phyloP scores from a whole-genome alignment of 2,329 filamentous ascomycete genomes.

The Fusarium hainanense region DNA sequence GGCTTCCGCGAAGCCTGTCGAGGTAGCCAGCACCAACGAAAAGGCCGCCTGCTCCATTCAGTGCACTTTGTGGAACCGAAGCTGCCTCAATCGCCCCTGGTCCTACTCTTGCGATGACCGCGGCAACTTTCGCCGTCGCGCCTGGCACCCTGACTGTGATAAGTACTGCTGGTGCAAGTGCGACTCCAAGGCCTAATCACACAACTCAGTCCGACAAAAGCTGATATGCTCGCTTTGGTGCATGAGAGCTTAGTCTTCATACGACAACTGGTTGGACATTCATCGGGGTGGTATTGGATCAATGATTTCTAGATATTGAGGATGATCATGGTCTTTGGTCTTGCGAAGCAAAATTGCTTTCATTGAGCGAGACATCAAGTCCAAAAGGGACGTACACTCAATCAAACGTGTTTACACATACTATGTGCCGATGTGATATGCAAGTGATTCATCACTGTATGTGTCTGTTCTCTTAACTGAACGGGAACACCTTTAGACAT shows the following conservation, averaged over 20 bases:
- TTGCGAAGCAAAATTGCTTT: not conserved
- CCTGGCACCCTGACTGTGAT: conserved; percentile 16
- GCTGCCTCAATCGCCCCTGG: conserved; percentile 16
- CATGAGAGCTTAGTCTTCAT: not conserved
- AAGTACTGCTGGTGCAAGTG: conserved; percentile 19
- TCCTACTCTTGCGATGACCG: conserved; percentile 10
- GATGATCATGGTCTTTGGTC: not conserved
- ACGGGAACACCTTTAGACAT: too few species aligned
- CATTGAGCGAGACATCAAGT: not conserved
- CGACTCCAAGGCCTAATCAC: not conserved
- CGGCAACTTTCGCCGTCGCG: not conserved
- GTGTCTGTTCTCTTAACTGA: not conserved
- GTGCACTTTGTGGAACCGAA: conserved; percentile 6
- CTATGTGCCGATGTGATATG: not conserved
- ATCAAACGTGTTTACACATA: not conserved
- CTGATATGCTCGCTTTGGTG: not conserved
- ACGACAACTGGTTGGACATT: not conserved
- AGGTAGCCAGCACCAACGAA: not conserved
- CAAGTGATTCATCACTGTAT: not conserved
- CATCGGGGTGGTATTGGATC: not conserved
- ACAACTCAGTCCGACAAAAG: not conserved
- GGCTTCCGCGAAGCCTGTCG: not conserved
- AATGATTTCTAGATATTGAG: not conserved
- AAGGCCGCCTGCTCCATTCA: not conserved
- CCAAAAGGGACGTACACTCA: too few species aligned